Conservation (phyloP, 2,329 filamentous ascomycete genomes). For the Polychaeton citri region DNA sequence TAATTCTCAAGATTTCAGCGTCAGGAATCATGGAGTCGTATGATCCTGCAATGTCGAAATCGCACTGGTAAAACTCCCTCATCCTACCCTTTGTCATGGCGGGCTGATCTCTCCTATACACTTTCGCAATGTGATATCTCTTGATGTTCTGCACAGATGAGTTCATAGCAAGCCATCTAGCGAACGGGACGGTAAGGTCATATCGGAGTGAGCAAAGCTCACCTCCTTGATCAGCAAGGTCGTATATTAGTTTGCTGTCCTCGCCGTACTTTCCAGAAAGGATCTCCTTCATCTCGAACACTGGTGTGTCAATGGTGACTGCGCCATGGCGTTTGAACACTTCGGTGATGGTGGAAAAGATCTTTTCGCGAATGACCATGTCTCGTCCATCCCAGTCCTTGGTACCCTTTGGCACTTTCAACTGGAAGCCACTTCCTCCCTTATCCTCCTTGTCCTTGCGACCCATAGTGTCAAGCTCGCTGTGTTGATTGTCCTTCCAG, state of each 20-base stretch:
- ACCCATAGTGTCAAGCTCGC: constrained; percentile 27
- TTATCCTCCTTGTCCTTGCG: constrained; percentile 27
- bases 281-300: constrained; percentile 80
- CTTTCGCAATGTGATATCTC: constrained; percentile 90
- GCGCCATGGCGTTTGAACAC: constrained; percentile 78
- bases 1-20: constrained; percentile 74
- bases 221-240: constrained; percentile 75
- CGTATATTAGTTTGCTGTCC: constrained; percentile 85
- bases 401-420: constrained; percentile 86
- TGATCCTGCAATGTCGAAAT: constrained; percentile 82
- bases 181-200: constrained; percentile 80
- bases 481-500: neutral
- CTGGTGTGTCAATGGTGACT: constrained; percentile 65
- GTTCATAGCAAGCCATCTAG: constrained; percentile 89
- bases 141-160: constrained; percentile 70
- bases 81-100: constrained; percentile 85
- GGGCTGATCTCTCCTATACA: constrained; percentile 69
- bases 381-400: constrained; percentile 73
- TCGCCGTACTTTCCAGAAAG: constrained; percentile 84
- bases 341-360: constrained; percentile 60
- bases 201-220: constrained; percentile 76
- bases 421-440: constrained; percentile 36
- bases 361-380: constrained; percentile 68
- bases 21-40: constrained; percentile 90
- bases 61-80: constrained; percentile 95